phyloP scores from a whole-genome alignment of 345 rosid genomes.

The Combretum micranthum region DNA sequence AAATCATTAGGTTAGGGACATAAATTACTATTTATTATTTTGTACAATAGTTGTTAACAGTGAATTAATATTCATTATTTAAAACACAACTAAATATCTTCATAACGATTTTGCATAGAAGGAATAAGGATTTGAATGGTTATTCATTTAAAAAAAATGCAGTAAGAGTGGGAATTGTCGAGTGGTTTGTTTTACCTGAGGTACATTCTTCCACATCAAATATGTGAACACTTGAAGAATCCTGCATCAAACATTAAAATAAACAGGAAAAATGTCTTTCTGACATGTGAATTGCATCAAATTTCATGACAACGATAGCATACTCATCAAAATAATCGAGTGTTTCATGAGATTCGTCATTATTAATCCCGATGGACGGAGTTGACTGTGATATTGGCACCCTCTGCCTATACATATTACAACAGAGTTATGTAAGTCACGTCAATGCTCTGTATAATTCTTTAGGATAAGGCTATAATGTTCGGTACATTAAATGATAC shows the following conservation, averaged over 20 bases:
- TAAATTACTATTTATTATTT: no score
- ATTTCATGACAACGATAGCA: slow-evolving; percentile 1
- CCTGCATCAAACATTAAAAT: slow-evolving; percentile 28
- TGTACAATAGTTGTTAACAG: no score
- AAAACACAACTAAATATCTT: no score
- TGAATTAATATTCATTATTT: no score
- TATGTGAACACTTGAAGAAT: slow-evolving; percentile 46
- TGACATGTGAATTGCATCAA: neutral
- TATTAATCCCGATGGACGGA: slow-evolving; percentile 84
- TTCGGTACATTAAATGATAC: no score
- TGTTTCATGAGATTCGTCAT: slow-evolving; percentile 80
- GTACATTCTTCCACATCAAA: slow-evolving; percentile 77
- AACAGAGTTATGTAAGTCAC: neutral
- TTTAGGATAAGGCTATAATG: no score
- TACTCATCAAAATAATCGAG: slow-evolving; percentile 62
- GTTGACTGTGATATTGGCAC: slow-evolving; percentile 71
- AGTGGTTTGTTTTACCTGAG: slow-evolving; percentile 47
- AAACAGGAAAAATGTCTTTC: no score
- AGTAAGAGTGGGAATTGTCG: no score
- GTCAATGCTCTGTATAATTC: neutral
- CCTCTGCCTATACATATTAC: slow-evolving; percentile 49
- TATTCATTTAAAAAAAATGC: no score
- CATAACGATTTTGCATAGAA: no score
- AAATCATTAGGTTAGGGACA: no score
- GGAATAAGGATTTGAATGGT: no score